phyloP scores from a whole-genome alignment of 2,329 filamentous ascomycete genomes.

The Leptographium wingfieldii region DNA sequence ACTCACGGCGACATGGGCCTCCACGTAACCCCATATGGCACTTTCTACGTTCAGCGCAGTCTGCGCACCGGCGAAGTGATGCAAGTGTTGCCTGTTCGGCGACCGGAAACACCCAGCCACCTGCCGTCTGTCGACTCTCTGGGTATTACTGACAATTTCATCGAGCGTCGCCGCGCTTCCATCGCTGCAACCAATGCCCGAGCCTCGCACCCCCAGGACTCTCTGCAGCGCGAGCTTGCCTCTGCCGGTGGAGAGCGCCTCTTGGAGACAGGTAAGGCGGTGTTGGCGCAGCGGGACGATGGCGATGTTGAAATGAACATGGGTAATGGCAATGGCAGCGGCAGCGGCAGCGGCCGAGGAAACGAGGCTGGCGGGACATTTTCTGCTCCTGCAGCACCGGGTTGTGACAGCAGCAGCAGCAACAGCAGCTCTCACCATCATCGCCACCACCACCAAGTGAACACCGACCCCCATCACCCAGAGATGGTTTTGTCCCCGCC shows the following conservation, averaged over 20 bases:
- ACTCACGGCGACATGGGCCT: conserved; percentile 7
- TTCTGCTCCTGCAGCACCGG: too few relatives aligned
- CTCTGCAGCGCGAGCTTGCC: conserved; percentile 9
- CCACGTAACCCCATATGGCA: conserved; percentile 11
- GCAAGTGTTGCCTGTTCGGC: conserved; percentile 11
- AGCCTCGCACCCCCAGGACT: conserved; percentile 7
- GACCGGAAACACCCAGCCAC: conserved; percentile 7
- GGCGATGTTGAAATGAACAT: background rate
- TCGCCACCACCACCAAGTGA: background rate
- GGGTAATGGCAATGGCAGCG: background rate
- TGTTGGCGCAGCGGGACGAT: conserved; percentile 6
- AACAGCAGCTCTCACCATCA: background rate
- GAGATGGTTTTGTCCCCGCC: conserved; percentile 1
- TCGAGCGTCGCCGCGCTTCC: conserved; percentile 10
- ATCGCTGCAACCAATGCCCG: conserved; percentile 8
- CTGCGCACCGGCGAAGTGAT: conserved; percentile 11
- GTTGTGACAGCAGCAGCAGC: background rate
- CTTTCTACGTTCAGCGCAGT: conserved; percentile 11
- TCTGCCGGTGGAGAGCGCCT: conserved; percentile 10
- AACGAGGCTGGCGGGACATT: too few relatives aligned
- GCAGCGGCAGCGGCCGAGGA: too few relatives aligned
- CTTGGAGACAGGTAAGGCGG: conserved; percentile 10
- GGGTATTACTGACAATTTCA: conserved; percentile 12
- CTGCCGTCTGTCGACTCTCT: conserved; percentile 11
- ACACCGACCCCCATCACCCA: background rate